Evolutionary conservation across 495 filamentous ascomycete genomes (phyloP).

Genomic region (Talaromyces ruber): DNA sequence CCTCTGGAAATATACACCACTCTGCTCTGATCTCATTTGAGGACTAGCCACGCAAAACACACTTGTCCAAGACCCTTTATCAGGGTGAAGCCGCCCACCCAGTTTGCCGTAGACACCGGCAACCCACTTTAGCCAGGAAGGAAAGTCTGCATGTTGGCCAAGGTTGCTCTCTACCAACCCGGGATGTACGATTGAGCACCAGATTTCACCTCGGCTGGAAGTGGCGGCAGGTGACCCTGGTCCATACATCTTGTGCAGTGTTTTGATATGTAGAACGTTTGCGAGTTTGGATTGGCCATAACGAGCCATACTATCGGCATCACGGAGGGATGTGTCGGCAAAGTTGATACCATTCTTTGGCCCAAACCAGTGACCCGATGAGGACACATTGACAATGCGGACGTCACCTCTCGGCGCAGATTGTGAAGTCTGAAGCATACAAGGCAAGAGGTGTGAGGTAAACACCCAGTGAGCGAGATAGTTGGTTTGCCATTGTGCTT

Average conservation of each 20-base stretch:
- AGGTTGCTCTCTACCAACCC: conserved; percentile 29
- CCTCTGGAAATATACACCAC: conserved; percentile 3
- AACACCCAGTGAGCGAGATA: conserved; percentile 37
- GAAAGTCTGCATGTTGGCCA: conserved; percentile 10
- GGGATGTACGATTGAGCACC: conserved; percentile 32
- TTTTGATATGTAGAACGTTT: conserved; percentile 29
- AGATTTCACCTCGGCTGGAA: conserved; percentile 25
- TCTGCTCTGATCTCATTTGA: background rate
- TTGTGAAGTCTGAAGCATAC: conserved; percentile 18
- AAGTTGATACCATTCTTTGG: conserved; percentile 28
- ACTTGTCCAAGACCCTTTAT: background rate
- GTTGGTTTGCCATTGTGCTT: conserved; percentile 31
- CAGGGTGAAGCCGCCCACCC: background rate
- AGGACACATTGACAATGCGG: conserved; percentile 30
- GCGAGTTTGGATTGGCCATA: conserved; percentile 40
- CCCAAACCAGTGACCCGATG: conserved; percentile 22
- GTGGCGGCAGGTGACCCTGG: conserved; percentile 19
- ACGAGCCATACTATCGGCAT: conserved; percentile 18
- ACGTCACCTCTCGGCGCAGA: conserved; percentile 17
- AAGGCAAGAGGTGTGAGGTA: conserved; percentile 27
- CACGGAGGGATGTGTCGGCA: conserved; percentile 11
- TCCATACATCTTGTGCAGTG: conserved; percentile 22
- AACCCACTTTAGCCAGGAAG: background rate
- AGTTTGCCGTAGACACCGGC: background rate
- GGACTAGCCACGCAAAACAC: conserved; percentile 7